A percentile compares a stretch with the other conserved stretches of the same genome.
Conservation (phyloP, 2,329 filamentous ascomycete genomes). For the Colletotrichum truncatum region DNA sequence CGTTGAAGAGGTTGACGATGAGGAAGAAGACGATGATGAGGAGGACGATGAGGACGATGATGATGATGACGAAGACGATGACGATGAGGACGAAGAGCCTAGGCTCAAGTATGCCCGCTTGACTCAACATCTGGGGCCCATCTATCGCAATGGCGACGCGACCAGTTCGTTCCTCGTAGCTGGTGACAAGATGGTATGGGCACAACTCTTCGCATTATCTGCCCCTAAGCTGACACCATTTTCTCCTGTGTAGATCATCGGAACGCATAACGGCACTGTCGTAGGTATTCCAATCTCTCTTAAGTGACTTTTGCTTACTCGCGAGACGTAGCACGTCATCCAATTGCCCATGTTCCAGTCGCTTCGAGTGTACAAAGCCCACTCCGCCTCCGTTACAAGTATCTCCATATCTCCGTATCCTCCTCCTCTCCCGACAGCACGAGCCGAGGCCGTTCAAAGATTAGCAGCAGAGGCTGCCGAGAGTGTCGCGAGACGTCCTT, state of each 20-base stretch:
- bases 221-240: constrained; percentile 38
- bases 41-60: constrained; percentile 61
- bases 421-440: constrained; percentile 57
- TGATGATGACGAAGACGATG: constrained; percentile 75
- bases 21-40: constrained; percentile 53
- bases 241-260: constrained; percentile 72
- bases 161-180: constrained; percentile 91
- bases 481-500: constrained; percentile 41
- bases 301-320: neutral
- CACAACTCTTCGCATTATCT: neutral
- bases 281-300: constrained; percentile 60
- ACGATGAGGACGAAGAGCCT: constrained; percentile 93
- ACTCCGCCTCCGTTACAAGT: constrained; percentile 88
- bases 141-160: constrained; percentile 95
- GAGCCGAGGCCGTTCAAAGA: constrained; percentile 49
- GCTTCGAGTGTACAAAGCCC: constrained; percentile 88
- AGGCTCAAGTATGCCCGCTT: constrained; percentile 91
- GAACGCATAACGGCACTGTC: constrained; percentile 96
- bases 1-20: constrained; percentile 36
- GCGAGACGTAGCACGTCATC: constrained; percentile 77
- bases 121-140: constrained; percentile 79
- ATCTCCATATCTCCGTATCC: constrained; percentile 92
- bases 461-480: constrained; percentile 45
- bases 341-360: constrained; percentile 84
- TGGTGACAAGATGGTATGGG: constrained; percentile 92